Base-by-base conservation (phyloP, 2,329 filamentous ascomycete species). In the Cladosporium sp. region DNA sequence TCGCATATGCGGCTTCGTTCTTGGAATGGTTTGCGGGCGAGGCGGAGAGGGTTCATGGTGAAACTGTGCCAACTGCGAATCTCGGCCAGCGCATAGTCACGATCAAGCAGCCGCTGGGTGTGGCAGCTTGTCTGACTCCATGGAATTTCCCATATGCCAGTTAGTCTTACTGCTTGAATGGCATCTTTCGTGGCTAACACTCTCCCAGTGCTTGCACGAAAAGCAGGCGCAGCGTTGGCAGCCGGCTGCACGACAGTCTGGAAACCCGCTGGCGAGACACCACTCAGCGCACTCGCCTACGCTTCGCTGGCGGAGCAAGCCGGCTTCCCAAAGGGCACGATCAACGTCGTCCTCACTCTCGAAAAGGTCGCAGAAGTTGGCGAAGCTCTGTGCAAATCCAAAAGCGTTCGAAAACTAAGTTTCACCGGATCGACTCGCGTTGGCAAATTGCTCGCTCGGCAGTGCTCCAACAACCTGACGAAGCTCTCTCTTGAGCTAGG, bases 241-340 rank as follows among this genome's bases (percentile, higher is more conserved):
- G 76, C 76, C 4, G 76, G 76, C 3, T 76, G 75, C 59, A 71
- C 76, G 1, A 69, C 70, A 1, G 69, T 77, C 5, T 64, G 70
- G 57, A 77, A 77, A 66, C 70, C 75, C 0, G 68, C 73, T 3
- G 69, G 71, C 3, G 73, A 76, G 59, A 76, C 76, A 7, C 76
- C 76, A 14, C 63, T 74, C 14, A 67, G 67, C 21, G 72, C 71
- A 16, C 51, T 72, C 1, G 75, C 76, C 3, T 67, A 71, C 2
- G 70, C 73, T 8, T 68, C 71, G 4, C 67, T 77, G 2, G 72
- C 71, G 4, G 65, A 72, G 32, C 43, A 73, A 39, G 74, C 74
- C 5, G 75, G 75, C 1, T 66, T 75, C 34, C 72, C 73, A 0
- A 66, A 69, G 21, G 72, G 72, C 25, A 56, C 36, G 3, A 68